A percentile compares a stretch with the other conserved stretches of the same genome.
Evolutionary conservation across 352 stramenopile species (phyloP).

Genomic region (Globisporangium barbulae): DNA sequence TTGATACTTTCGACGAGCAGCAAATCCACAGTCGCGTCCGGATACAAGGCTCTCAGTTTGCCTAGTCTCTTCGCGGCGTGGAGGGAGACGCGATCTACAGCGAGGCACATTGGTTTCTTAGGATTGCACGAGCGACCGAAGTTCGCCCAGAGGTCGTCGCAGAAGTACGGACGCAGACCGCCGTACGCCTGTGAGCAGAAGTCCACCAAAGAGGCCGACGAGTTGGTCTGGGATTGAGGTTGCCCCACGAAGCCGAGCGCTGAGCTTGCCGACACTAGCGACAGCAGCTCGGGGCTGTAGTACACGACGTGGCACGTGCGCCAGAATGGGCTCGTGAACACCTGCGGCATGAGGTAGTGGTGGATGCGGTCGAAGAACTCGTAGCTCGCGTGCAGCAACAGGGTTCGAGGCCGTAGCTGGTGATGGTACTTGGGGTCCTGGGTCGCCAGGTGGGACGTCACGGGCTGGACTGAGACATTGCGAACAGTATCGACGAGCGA

Average conservation of each 20-base stretch:
- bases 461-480: not conserved
- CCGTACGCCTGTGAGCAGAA: conserved; percentile 14
- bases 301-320: conserved; percentile 6
- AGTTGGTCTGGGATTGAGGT: not conserved
- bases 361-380: conserved; percentile 14
- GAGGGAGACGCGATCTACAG: not conserved
- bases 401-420: not conserved
- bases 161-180: conserved; percentile 12
- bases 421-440: not conserved
- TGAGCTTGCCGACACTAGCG: not conserved
- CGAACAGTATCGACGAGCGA: not conserved
- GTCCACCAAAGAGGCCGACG: not conserved
- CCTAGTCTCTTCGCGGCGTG: not conserved
- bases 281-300: conserved; percentile 6
- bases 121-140: not conserved
- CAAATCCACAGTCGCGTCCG: conserved; percentile 10
- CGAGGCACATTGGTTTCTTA: not conserved
- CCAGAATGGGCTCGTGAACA: conserved; percentile 10
- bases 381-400: not conserved
- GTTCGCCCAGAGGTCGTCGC: conserved; percentile 13
- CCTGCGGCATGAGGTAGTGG: conserved; percentile 13
- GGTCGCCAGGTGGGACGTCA: not conserved
- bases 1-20: conserved; percentile 7
- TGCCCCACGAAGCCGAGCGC: not conserved
- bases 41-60: not conserved